Conservation (phyloP, 1,284 basidiomycete genomes). For the Inonotus obliquus region DNA sequence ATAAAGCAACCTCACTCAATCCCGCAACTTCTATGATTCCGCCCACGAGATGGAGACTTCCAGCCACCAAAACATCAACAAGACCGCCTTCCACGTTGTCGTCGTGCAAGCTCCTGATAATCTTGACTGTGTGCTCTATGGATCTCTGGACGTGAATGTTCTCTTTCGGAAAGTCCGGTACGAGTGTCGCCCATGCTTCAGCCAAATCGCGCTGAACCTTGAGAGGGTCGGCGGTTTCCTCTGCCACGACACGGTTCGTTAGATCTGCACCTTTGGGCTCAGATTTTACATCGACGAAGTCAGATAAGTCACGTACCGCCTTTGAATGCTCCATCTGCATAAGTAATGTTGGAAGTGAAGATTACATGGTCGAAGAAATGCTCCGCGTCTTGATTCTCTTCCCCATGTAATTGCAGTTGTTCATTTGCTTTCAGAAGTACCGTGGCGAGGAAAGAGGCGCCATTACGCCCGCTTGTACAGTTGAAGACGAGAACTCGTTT, state of each 20-base stretch:
- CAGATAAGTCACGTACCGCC: slow-evolving; percentile 60
- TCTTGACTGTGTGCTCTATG: slow-evolving; percentile 81
- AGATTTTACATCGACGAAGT: background rate
- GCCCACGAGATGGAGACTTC: slow-evolving; percentile 93
- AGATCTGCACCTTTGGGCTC: slow-evolving; percentile 49
- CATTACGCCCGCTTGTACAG: slow-evolving; percentile 89
- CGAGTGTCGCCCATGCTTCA: slow-evolving; percentile 64
- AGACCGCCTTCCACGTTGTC: slow-evolving; percentile 25
- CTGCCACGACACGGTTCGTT: slow-evolving; percentile 60
- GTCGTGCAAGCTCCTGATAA: slow-evolving; percentile 43
- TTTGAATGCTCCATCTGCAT: slow-evolving; percentile 83
- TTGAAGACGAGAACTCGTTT: slow-evolving; percentile 86
- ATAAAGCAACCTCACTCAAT: slow-evolving; percentile 59
- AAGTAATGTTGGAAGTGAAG: slow-evolving; percentile 97
- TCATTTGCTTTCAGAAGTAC: slow-evolving; percentile 47
- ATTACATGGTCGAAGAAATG: slow-evolving; percentile 80
- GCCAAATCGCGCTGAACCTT: slow-evolving; percentile 76
- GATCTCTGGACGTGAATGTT: slow-evolving; percentile 79
- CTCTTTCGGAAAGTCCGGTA: slow-evolving; percentile 54
- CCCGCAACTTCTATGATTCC: slow-evolving; percentile 90
- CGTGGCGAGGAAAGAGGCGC: slow-evolving; percentile 61
- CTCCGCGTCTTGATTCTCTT: slow-evolving; percentile 31
- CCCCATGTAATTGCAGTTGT: slow-evolving; percentile 40
- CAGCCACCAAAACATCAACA: slow-evolving; percentile 79
- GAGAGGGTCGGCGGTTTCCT: slow-evolving; percentile 60